Conservation (phyloP, 345 rosid genomes). For the Dovyalis caffra region DNA sequence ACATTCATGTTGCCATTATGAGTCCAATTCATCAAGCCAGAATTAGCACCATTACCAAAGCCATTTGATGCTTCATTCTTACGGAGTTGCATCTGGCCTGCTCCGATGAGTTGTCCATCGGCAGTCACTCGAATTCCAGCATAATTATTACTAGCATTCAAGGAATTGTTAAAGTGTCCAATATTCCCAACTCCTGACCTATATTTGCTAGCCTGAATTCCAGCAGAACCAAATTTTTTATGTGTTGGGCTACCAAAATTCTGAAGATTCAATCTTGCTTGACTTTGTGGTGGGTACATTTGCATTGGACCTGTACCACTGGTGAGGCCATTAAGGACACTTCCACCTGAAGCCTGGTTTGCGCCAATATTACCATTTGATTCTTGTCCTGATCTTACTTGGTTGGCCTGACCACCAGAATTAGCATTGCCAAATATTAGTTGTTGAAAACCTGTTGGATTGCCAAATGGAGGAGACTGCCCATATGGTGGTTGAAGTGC, state of each 20-base stretch:
- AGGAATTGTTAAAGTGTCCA: slow-evolving; percentile 1
- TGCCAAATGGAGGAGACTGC: slow-evolving; percentile 9
- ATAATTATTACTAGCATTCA: slow-evolving; percentile 3
- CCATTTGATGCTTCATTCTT: not conserved
- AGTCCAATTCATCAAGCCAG: slow-evolving; percentile 10
- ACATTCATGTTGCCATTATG: not conserved
- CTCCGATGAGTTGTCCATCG: slow-evolving; percentile 7
- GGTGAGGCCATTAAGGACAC: not conserved
- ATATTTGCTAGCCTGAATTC: not conserved
- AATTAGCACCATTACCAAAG: not conserved
- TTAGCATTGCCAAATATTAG: not conserved
- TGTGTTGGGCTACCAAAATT: not conserved
- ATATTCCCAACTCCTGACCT: not conserved
- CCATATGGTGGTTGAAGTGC: slow-evolving; percentile 4
- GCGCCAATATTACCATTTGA: not conserved
- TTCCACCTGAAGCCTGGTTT: not conserved
- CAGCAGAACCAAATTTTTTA: not conserved
- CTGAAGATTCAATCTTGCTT: not conserved
- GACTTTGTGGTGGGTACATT: slow-evolving; percentile 10
- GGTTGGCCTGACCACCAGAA: slow-evolving; percentile 8
- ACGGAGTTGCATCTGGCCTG: slow-evolving; percentile 1
- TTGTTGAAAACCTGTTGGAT: slow-evolving; percentile 7
- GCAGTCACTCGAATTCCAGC: slow-evolving; percentile 13
- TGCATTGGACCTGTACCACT: slow-evolving; percentile 5
- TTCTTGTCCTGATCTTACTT: not conserved